phyloP scores from a whole-genome alignment of 1,284 basidiomycete species.

The Leccinum angustisporum region DNA sequence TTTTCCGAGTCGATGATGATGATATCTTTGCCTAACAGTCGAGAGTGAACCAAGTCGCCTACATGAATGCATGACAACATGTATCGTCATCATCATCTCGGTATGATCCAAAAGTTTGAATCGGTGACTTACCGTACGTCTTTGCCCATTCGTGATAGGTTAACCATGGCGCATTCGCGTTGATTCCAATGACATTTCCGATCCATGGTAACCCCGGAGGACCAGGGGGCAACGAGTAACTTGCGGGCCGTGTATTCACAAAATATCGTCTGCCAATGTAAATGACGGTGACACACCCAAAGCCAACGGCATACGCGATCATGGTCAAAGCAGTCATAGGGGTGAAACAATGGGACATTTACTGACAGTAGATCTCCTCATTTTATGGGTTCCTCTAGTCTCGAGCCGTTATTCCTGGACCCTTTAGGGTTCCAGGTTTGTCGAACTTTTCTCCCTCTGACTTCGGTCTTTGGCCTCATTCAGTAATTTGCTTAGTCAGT shows the following conservation, averaged over 20 bases:
- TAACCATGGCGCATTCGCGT: background rate
- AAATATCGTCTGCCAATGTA: background rate
- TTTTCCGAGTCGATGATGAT: slow-evolving; percentile 28
- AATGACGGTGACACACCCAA: background rate
- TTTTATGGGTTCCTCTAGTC: background rate
- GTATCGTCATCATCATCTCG: background rate
- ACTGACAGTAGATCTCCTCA: background rate
- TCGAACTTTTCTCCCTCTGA: too few relatives aligned
- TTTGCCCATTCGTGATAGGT: background rate
- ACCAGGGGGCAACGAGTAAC: background rate
- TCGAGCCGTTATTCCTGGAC: too few relatives aligned
- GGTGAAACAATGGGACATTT: background rate
- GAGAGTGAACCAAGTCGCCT: background rate
- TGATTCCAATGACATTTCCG: background rate
- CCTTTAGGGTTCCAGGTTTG: too few relatives aligned
- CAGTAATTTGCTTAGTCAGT: too few relatives aligned
- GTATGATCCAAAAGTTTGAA: background rate
- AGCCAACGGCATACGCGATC: background rate
- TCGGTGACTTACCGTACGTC: background rate
- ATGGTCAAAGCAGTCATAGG: too few relatives aligned
- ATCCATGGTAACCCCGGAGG: background rate
- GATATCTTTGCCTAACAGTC: slow-evolving; percentile 10
- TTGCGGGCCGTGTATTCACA: background rate
- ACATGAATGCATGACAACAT: too few relatives aligned
- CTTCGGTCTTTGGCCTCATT: too few relatives aligned